Base-by-base conservation (phyloP, 371 early-diverging fungal genomes). In the Batkoa obscura region DNA sequence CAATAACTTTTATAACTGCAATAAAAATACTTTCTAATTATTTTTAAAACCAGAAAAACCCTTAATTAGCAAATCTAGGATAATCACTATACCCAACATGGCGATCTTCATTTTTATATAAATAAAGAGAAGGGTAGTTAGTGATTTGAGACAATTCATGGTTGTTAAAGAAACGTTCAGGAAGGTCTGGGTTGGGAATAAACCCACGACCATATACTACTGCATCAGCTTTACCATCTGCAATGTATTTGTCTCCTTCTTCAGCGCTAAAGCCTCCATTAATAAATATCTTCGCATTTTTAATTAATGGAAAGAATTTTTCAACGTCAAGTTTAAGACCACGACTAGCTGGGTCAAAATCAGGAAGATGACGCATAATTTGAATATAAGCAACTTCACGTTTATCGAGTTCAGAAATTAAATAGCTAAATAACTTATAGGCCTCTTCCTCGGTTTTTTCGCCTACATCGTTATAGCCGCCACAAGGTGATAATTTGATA, bases 201-300 rank as follows among this genome's bases (percentile, higher is more conserved):
- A 62, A 66, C 0, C 38, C 48, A 5, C 64, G 34, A 6, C 59
- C 64, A 39, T 46, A 59, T 0, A 60, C 58, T 8, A 64, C 50
- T n/a, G 61, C 31, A 43, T 63, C 64, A 0, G 60, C 66, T 42
- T 61, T 42, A 8, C 51, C 60, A 1, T 37, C 23, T 33, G 49
- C 35, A 37, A 64, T 38, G 13, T 59, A 46, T 39, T 62, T 55
- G 31, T 60, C 58, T 0, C 62, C 59, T 32, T 76, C 71, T 8
- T 74, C 71, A 0, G 70, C 73, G 49, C 89, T 88, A 0, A 72
- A 60, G 0, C 92, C 92, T 0, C 72, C 79, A 8, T 80, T 72
- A 3, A 64, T 35, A 53, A 53, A 41, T 13, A 53, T 5, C 5
- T 41, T 15, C 23, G 54, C 13, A 15, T 37, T 37, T 30, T 53